Evolutionary conservation across 2,329 filamentous ascomycete genomes (phyloP), one percentile per base, ranked within the genome.

Genomic region (Talaromyces sp.): DNA sequence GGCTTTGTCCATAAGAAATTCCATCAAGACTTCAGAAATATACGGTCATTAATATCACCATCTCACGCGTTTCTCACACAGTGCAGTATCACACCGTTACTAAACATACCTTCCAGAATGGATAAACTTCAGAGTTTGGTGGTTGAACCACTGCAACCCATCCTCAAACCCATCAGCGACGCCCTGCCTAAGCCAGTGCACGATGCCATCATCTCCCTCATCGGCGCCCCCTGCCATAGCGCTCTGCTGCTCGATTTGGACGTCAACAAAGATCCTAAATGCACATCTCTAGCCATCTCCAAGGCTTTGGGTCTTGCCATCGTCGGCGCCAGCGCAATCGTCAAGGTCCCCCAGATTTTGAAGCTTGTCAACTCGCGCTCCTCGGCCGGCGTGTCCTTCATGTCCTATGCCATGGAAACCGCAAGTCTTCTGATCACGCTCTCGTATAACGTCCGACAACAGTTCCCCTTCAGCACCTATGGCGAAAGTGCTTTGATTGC

Each of bases 321-420:
- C 80, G 93, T 99, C 75, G 90, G 86, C 70, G 92, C 93, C 62
- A 93, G 91, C 33, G 89, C 91, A 63, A 88, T 98, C 72, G 93
- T 99, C 83, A 99, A 99, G 82, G 88, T 99, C 31, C 95, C 95
- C 0, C 95, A 99, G 83, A 94, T 99, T 75, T 79, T 97, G 78
- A 99, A 99, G 83, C 88, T 99, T 60, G 80, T 95, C 73, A 84
- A 85, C 74, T 93, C 92, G 57, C 86, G 88, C 73, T 97, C 92
- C 59, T 88, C 93, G 33, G 86, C 87, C 52, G 95, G 95, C 71
- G 86, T 99, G 67, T 92, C 89, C 58, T 96, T 98, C 81, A 85
- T 96, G 52, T 90, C 91, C 37, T 98, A 97, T 82, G 84, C 95
- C 39, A 91, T 99, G 76, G 95, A 99, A 83, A 97, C 93, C 9